A percentile compares a stretch with the other conserved stretches of the same genome.
Conservation (phyloP, 257 asterid genomes). For the Solanum paucissectum region DNA sequence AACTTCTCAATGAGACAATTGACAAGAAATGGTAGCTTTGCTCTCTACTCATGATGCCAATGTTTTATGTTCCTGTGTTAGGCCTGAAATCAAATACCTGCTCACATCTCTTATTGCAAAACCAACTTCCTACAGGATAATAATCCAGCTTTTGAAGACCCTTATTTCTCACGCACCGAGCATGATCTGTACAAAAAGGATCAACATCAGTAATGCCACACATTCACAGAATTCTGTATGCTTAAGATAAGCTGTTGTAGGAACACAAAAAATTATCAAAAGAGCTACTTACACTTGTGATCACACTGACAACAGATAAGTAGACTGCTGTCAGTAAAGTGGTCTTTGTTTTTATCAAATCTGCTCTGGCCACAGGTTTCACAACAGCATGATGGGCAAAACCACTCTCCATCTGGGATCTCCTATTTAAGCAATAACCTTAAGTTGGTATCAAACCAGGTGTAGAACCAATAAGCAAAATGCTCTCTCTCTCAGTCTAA, state of each 20-base stretch:
- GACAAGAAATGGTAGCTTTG: neutral
- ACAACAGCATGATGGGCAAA: constrained; percentile 80
- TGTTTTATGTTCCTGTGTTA: neutral
- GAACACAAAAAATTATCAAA: neutral
- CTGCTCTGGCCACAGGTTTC: constrained; percentile 35
- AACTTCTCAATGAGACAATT: neutral
- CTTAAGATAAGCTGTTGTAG: neutral
- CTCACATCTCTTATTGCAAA: constrained; percentile 48
- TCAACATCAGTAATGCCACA: neutral
- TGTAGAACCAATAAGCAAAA: neutral
- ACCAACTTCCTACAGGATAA: constrained; percentile 36
- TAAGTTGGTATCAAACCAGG: neutral
- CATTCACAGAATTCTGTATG: neutral
- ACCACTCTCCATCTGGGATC: constrained; percentile 80
- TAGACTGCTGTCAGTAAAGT: constrained; percentile 17
- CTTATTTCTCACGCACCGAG: constrained; percentile 31
- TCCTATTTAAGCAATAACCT: constrained; percentile 26
- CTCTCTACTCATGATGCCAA: neutral
- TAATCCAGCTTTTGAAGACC: constrained; percentile 12
- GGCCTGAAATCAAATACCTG: constrained; percentile 29
- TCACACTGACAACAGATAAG: constrained; percentile 58
- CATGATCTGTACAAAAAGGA: constrained; percentile 42
- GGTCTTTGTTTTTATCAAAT: constrained; percentile 12
- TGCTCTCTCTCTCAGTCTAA: neutral
- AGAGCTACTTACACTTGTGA: constrained; percentile 43